Base-by-base conservation (phyloP, 2,329 filamentous ascomycete genomes). In the Arthrobotrys iridis region DNA sequence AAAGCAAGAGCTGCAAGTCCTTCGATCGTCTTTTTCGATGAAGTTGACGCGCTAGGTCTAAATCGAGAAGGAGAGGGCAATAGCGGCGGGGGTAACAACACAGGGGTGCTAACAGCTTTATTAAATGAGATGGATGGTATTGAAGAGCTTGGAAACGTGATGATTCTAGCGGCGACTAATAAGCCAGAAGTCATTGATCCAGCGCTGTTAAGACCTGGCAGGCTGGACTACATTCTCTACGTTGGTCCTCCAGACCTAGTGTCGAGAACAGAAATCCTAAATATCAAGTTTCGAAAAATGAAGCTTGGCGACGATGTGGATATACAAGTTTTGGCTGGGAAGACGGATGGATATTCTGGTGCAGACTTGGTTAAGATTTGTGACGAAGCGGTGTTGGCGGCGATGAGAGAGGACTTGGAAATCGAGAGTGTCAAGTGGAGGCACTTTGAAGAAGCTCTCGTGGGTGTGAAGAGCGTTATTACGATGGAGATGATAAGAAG, bases 81-180 rank as follows among this genome's bases (percentile, higher is more conserved):
- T 35, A 37, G 48, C 24, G 26, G 63, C 6, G 41, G 58, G 8
- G 80, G 82, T n/a, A 82, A 86, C 18, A 84, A 83, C 15, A 84
- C 84, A 4, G 79, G 79, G 2, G 87, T 90, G 1, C 83, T 91
- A 10, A 88, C 88, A 1, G 90, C 89, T 1, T 81, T 91, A 37
- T 82, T 91, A 11, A 90, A 89, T 78, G 89, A 91, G 78, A 89
- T 91, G 87, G 89, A 91, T 79, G 89, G 89, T 28, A 89, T 91
- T 57, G 87, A 90, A 79, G 84, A 86, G 50, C 82, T 90, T 18
- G 87, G 86, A 68, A 87, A 87, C 68, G 89, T 91, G 1, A 84
- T 89, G 75, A 87, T 91, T 30, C 85, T 91, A 50, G 89, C 88
- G 2, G 89, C 89, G 0, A 91, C 89, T 1, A 91, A 91, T 79